phyloP scores from a whole-genome alignment of 495 filamentous ascomycete species.

The Staphylotrichum longicolle region DNA sequence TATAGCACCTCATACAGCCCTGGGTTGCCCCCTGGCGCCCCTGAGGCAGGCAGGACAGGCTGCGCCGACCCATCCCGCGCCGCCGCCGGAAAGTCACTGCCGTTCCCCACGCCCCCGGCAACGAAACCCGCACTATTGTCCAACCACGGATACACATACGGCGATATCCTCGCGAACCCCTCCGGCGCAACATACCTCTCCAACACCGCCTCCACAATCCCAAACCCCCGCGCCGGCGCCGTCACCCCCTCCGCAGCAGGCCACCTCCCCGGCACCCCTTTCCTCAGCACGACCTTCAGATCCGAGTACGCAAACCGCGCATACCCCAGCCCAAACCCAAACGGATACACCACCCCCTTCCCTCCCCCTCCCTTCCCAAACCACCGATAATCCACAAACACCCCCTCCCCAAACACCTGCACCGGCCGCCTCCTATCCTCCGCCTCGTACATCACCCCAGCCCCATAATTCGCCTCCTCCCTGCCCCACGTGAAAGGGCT shows the following conservation, averaged over 20 bases:
- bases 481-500: background rate
- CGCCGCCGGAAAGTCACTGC: background rate
- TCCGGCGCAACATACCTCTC: background rate
- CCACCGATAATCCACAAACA: constrained; percentile 2
- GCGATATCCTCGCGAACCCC: constrained; percentile 3
- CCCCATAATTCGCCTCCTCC: background rate
- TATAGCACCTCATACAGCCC: constrained; percentile 8
- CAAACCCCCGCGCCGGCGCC: constrained; percentile 1
- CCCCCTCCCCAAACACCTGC: background rate
- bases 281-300: background rate
- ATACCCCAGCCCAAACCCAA: constrained; percentile 11
- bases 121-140: constrained; percentile 7
- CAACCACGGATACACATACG: constrained; percentile 9
- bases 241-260: background rate
- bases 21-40: background rate
- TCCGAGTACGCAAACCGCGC: background rate
- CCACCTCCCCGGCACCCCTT: background rate
- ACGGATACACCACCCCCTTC: background rate
- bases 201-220: constrained; percentile 1
- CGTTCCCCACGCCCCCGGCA: background rate
- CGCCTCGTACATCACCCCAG: background rate
- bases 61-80: constrained; percentile 4
- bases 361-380: background rate
- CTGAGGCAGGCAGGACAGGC: constrained; percentile 5
- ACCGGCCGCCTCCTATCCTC: background rate